Evolutionary conservation across 345 rosid genomes (phyloP).

Genomic region (Jatropha curcas): DNA sequence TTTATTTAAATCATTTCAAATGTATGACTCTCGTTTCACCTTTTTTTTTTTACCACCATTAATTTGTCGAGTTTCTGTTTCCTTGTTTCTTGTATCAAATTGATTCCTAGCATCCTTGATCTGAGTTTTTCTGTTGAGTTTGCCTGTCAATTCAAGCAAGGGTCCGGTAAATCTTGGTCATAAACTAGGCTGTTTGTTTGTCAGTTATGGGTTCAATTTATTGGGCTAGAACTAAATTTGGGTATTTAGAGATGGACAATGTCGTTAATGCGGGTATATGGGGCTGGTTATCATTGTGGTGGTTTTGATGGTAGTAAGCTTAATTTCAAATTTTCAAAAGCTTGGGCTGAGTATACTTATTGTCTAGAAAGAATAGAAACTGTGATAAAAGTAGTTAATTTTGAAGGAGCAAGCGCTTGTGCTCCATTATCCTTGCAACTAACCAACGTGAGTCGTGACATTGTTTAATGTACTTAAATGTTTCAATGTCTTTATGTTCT

Average conservation of each 20-base stretch:
- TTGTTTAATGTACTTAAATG: background rate
- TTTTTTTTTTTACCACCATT: background rate
- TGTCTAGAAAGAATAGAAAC: background rate
- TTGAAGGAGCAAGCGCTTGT: background rate
- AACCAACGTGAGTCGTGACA: background rate
- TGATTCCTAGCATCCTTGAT: constrained; percentile 19
- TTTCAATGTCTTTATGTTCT: background rate
- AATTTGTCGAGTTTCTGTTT: constrained; percentile 17
- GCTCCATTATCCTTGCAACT: background rate
- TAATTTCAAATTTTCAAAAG: background rate
- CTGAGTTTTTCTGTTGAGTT: constrained; percentile 7
- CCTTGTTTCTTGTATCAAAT: constrained; percentile 9
- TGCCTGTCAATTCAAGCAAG: background rate
- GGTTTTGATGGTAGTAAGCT: background rate
- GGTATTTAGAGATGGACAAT: background rate
- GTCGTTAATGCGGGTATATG: background rate
- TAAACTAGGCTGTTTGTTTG: background rate
- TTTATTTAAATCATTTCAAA: constrained; percentile 10
- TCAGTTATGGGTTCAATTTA: background rate
- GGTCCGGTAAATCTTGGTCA: background rate
- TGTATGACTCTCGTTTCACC: constrained; percentile 3
- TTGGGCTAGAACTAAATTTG: background rate
- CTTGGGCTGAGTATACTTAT: background rate
- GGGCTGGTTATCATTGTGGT: background rate
- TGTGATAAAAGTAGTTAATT: background rate